A percentile compares a stretch with the other conserved stretches of the same genome.
Conservation (phyloP, 1,284 basidiomycete species). For the Puccinia horiana region DNA sequence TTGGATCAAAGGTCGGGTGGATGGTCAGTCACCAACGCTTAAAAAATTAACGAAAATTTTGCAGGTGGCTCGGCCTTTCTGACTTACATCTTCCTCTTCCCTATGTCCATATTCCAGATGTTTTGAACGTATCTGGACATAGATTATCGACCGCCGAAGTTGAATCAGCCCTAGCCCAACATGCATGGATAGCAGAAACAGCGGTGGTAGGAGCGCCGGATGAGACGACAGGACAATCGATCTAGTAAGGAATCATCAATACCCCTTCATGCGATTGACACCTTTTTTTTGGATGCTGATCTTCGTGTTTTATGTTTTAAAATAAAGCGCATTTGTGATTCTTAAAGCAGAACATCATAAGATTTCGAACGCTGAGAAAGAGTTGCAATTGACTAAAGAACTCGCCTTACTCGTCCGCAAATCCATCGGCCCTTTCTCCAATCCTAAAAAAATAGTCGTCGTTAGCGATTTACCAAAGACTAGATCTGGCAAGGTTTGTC, state of each 20-base stretch:
- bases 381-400: conserved; percentile 77
- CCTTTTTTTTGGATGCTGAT: not conserved
- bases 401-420: conserved; percentile 91
- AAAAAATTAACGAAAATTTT: not conserved
- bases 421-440: conserved; percentile 91
- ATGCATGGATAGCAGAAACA: conserved; percentile 92
- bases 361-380: conserved; percentile 64
- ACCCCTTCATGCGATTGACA: conserved; percentile 57
- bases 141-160: conserved; percentile 96
- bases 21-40: conserved; percentile 65
- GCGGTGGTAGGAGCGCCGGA: conserved; percentile 87
- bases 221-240: conserved; percentile 68
- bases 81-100: not conserved
- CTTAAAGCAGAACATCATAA: conserved; percentile 63
- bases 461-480: conserved; percentile 92
- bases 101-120: conserved; percentile 54
- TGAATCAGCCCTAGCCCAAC: conserved; percentile 89
- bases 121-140: conserved; percentile 93
- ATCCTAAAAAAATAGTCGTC: conserved; percentile 87
- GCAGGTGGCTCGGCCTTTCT: not conserved
- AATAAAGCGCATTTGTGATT: conserved; percentile 61
- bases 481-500: conserved; percentile 82
- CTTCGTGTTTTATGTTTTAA: conserved; percentile 50
- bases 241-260: conserved; percentile 50
- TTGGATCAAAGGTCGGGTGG: conserved; percentile 88